A percentile compares a stretch with the other conserved stretches of the same genome.
These are phyloP conservation scores for Phlegmacium glaucopus DNA, from an alignment of 768 basidiomycete genomes.

Conservation along the genomic window DNA sequence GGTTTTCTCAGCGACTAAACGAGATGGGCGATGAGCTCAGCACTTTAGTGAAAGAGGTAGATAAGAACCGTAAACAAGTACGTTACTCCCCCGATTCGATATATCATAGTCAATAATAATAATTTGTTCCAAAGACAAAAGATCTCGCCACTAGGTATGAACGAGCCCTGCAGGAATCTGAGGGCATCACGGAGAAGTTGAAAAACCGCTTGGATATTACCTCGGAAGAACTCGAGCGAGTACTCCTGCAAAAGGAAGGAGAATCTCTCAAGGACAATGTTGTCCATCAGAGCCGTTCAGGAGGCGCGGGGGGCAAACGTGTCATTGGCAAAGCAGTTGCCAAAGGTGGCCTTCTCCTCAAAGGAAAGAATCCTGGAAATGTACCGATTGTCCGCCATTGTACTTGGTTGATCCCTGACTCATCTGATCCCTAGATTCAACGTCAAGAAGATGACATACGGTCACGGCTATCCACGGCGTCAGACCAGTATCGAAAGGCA, in stretches of 20 bases:
- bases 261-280: conserved; percentile 84
- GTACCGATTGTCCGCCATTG: conserved; percentile 32
- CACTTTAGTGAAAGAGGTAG: conserved; percentile 85
- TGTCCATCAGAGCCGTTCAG: conserved; percentile 53
- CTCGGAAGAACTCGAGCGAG: conserved; percentile 91
- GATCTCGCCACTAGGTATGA: conserved; percentile 89
- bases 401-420: conserved; percentile 3
- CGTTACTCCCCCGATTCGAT: conserved; percentile 12
- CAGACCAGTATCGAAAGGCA: conserved; percentile 88
- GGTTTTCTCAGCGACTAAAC: conserved; percentile 81
- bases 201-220: conserved; percentile 83
- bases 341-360: conserved; percentile 85
- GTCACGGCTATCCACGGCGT: conserved; percentile 76
- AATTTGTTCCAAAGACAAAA: conserved; percentile 59
- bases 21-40: conserved; percentile 97
- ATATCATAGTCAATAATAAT: not conserved
- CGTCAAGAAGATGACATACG: conserved; percentile 95
- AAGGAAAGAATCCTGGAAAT: conserved; percentile 90
- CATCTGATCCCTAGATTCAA: conserved; percentile 53
- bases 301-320: conserved; percentile 68
- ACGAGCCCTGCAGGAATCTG: conserved; percentile 83
- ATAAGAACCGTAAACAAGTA: conserved; percentile 90
- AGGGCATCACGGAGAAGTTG: conserved; percentile 81
- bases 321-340: conserved; percentile 89
- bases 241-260: conserved; percentile 92